These are phyloP conservation scores for Meyerozyma guilliermondii DNA, from an alignment of 1,139 yeast genomes.

Conservation along the genomic window DNA sequence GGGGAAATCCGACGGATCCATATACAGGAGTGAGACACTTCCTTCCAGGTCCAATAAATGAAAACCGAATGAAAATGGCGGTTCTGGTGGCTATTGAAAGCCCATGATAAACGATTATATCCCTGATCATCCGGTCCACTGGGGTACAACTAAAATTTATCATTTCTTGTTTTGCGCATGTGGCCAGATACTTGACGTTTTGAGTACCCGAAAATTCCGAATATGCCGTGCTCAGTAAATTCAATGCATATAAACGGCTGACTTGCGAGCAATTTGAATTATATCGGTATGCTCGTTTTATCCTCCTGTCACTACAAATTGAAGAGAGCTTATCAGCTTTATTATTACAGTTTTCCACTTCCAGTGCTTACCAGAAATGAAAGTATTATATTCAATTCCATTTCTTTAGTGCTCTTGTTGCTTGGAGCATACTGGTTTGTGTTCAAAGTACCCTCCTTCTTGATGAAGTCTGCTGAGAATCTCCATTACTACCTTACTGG, in stretches of 20 bases:
- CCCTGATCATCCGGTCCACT: no score
- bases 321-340: slow-evolving; percentile 16
- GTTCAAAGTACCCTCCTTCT: slow-evolving; percentile 12
- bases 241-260: neutral
- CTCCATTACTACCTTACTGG: slow-evolving; percentile 19
- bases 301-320: slow-evolving; percentile 5
- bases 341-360: slow-evolving; percentile 24
- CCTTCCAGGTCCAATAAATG: no score
- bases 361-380: slow-evolving; percentile 25
- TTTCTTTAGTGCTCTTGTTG: slow-evolving; percentile 12
- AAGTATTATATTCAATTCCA: slow-evolving; percentile 14
- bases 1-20: no score
- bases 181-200: neutral
- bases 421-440: slow-evolving; percentile 15
- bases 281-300: neutral
- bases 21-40: neutral
- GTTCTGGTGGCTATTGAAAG: no score
- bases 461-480: slow-evolving; percentile 12
- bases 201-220: neutral
- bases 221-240: neutral
- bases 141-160: no score
- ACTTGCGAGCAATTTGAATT: neutral
- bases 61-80: no score
- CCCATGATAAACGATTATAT: no score
- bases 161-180: no score